Base-by-base conservation (phyloP, 2,329 filamentous ascomycete species). In the Aspergillus calidoustus region DNA sequence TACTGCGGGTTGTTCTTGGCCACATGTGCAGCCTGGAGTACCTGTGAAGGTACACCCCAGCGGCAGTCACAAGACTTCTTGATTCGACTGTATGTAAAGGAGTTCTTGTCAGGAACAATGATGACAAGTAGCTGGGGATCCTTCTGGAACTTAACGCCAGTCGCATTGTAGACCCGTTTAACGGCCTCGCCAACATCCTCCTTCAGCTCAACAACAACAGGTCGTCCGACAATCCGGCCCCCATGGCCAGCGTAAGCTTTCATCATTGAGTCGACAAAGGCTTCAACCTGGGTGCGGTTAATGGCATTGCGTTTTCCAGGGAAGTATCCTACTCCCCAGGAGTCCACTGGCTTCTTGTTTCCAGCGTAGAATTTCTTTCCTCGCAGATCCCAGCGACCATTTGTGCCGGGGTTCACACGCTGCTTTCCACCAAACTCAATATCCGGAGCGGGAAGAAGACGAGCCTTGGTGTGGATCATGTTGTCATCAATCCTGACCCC, bases 51-150 rank as follows among this genome's bases (percentile, higher is more conserved):
- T 15, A 93, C 85, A n/a, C 90, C 93, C 66, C 88, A 93, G 38
- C 91, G 89, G 71, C 91, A 94, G 68, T 99, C 95, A 64, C 87
- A 89, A 28, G 87, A 91, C 78, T 93, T 93, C 86, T 99, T 99
- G 74, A 98, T 85, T 0, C 91, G 87, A 56, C 91, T 87, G 69
- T 99, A 99, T 0, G 87, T 82, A 15, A 87, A 86, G 0, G 86
- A 80, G 64, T 92, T 89, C 71, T 90, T 90, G 72, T 88, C 86
- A 0, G 84, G 84, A 1, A 97, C 82, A 11, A 98, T 83, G 69
- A 94, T 89, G 68, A 98, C 85, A 8, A 99, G 74, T 3, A 99
- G 85, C 72, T 95, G 89, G 0, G 93, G 91, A 1, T 84, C 82
- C 0, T 74, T 71, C 8, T 86, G 82, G 70, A 81, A 83, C 11